These are phyloP conservation scores for Coix lacrymajobi DNA, from an alignment of 176 grass and related monocot species.

Conservation along the genomic window DNA sequence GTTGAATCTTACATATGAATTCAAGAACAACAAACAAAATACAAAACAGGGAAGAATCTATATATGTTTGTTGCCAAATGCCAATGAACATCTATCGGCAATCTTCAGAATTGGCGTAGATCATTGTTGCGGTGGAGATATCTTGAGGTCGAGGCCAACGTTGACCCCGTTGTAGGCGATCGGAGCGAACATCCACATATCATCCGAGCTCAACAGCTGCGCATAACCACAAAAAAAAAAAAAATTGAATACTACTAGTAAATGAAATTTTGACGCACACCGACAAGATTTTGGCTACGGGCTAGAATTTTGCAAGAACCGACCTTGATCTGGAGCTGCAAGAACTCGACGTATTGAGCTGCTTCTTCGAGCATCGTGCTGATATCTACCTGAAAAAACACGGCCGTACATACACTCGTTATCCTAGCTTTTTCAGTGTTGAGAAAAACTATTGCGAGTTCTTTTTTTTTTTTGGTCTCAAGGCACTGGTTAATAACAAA, in stretches of 20 bases:
- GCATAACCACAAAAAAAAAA: neutral
- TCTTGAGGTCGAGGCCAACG: conserved; percentile 87
- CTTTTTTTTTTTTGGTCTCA: neutral
- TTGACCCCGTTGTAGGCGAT: conserved; percentile 95
- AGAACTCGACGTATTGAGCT: conserved; percentile 57
- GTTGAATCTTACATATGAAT: conserved; percentile 10
- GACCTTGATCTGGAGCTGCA: conserved; percentile 55
- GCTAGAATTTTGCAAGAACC: neutral
- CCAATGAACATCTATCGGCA: neutral
- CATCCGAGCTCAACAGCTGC: conserved; percentile 90
- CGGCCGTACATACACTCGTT: neutral
- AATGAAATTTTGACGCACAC: neutral
- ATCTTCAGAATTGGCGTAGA: neutral
- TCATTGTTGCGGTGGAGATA: conserved; percentile 59
- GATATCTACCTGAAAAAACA: conserved; percentile 33
- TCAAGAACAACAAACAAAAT: neutral
- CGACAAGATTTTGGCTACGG: neutral
- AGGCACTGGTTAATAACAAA: neutral
- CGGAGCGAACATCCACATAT: conserved; percentile 93
- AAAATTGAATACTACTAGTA: neutral
- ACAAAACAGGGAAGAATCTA: neutral
- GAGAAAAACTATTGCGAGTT: neutral
- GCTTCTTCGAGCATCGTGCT: conserved; percentile 71
- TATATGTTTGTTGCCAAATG: neutral
- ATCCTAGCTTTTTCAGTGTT: neutral